Evolutionary conservation across 192 early-diverging fungal genomes (phyloP), one percentile per base, ranked within the genome.

Genomic region (Mortierella hygrophila): DNA sequence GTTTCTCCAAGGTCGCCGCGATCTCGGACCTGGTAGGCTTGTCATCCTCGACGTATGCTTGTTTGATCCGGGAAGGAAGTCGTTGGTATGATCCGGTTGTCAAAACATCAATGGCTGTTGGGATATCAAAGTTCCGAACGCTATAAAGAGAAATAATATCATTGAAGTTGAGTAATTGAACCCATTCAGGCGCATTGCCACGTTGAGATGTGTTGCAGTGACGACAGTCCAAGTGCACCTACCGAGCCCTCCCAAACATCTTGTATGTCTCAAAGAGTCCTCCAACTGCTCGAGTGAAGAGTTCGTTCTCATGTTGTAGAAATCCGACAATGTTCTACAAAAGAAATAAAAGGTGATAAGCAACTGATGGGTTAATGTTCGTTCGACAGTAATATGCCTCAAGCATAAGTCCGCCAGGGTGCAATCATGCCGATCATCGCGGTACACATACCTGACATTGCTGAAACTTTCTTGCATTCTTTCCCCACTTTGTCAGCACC

Each of bases 81-180:
- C 95, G 91, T 69, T 94, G 93, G 79, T 97, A 98, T 32, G 92
- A 91, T 52, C 97, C 96, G 7, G 94, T 95, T 7, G 95, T 96
- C 69, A 98, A 90, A 23, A 98, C 94, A 80, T 97, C 97, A 13
- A 97, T 91, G 0, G 97, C 96, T 29, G 95, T 97, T 41, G 88
- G 78, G 35, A 98, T 91, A 83, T 98, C 97, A 75, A 93, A 97
- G 89, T 94, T 95, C 38, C 95, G 92, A 77, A 95, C 93, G 47
- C 96, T 94, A 76, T 32, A 47, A n/a, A 26, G 7, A 16, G 41
- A 44, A n/a, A 77, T 38, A 21, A 9, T 21, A 16, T 57, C 26
- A 42, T 20, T 41, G 55, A 68, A 44, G 10, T 13, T 5, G 11
- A 13, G 16, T 4, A 73, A 79, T 37, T 4, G 18, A 69, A 29